These are phyloP conservation scores for Vinca major DNA, from an alignment of 305 asterid species.

Conservation along the genomic window DNA sequence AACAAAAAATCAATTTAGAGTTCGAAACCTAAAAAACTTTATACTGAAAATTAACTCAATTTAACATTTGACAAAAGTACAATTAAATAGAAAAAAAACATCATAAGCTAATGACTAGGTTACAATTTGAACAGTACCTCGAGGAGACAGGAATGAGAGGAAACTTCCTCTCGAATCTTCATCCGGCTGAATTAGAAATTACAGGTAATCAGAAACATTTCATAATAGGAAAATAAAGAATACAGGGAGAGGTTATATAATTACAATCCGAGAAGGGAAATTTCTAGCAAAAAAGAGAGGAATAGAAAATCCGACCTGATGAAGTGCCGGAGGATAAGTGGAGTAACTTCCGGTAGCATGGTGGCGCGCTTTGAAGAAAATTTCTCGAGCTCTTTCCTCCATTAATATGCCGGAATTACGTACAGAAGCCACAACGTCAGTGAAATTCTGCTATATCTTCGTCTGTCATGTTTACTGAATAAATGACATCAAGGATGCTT, in stretches of 20 bases:
- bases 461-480: no score
- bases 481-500: no score
- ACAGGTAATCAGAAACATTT: constrained; percentile 17
- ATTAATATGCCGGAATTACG: constrained; percentile 11
- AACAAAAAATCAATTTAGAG: neutral
- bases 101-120: constrained; percentile 1
- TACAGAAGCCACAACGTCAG: no score
- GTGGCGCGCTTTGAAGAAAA: constrained; percentile 60
- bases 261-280: neutral
- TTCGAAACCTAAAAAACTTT: neutral
- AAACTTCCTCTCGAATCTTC: constrained; percentile 44
- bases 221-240: constrained; percentile 12
- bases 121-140: constrained; percentile 41
- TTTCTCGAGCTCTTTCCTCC: constrained; percentile 43
- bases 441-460: no score
- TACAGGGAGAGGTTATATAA: neutral
- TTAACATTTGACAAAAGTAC: neutral
- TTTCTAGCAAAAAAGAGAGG: neutral
- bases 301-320: constrained; percentile 29
- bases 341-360: constrained; percentile 75
- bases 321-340: constrained; percentile 67
- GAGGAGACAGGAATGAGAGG: constrained; percentile 53
- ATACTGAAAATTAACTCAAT: no score
- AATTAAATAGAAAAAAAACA: constrained; percentile 1
- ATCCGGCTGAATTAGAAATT: constrained; percentile 37